A percentile compares a stretch with the other conserved stretches of the same genome.
Conservation (phyloP, 2,329 filamentous ascomycete genomes). For the Paracoccidioides lutzii region DNA sequence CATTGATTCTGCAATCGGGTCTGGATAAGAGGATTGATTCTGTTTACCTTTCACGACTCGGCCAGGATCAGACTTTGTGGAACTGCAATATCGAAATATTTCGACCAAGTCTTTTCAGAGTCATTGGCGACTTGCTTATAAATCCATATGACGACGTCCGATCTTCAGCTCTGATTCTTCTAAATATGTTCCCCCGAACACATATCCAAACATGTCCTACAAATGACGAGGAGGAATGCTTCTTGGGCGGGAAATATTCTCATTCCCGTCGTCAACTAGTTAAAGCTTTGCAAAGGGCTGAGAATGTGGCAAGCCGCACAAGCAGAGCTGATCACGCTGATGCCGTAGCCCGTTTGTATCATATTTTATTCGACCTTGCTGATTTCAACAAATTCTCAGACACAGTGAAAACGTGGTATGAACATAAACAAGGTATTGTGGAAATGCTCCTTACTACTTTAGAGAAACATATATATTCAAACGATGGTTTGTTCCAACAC, state of each 20-base stretch:
- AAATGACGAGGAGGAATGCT: slow-evolving; percentile 14
- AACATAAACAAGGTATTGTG: slow-evolving; percentile 39
- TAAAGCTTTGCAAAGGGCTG: slow-evolving; percentile 23
- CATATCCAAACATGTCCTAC: slow-evolving; percentile 10
- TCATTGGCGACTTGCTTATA: slow-evolving; percentile 65
- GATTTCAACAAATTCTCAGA: slow-evolving; percentile 19
- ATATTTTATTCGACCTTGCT: slow-evolving; percentile 52
- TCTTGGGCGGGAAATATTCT: neutral
- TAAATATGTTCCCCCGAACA: slow-evolving; percentile 28
- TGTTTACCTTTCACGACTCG: slow-evolving; percentile 33
- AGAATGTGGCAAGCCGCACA: slow-evolving; percentile 40
- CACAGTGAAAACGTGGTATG: slow-evolving; percentile 17
- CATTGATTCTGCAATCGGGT: slow-evolving; percentile 54
- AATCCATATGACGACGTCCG: slow-evolving; percentile 92
- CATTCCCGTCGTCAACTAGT: slow-evolving; percentile 16
- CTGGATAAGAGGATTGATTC: slow-evolving; percentile 40
- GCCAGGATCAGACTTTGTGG: slow-evolving; percentile 39
- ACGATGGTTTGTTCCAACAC: slow-evolving; percentile 50
- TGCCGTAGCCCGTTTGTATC: slow-evolving; percentile 66
- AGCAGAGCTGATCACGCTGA: slow-evolving; percentile 87
- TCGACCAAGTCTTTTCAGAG: slow-evolving; percentile 29
- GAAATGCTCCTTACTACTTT: slow-evolving; percentile 47
- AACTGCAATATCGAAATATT: slow-evolving; percentile 36
- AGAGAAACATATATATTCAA: slow-evolving; percentile 50
- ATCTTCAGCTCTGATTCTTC: slow-evolving; percentile 36